phyloP scores from a whole-genome alignment of 2,329 filamentous ascomycete genomes.

The Xylariaceae sp. region DNA sequence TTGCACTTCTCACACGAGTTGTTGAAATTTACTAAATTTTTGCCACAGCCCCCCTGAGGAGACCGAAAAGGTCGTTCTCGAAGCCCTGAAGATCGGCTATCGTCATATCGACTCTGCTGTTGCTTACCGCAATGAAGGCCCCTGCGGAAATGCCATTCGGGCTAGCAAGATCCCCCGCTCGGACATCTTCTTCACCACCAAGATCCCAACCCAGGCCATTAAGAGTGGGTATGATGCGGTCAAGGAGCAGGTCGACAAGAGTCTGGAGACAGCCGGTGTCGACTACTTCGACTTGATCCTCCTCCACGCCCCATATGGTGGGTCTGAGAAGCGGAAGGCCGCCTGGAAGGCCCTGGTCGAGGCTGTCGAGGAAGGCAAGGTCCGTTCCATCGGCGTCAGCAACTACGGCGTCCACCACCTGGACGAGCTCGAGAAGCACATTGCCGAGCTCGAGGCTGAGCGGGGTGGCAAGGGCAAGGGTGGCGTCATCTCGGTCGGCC shows the following conservation, averaged over 20 bases:
- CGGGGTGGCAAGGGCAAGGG: constrained; percentile 58
- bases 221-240: constrained; percentile 55
- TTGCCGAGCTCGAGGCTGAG: constrained; percentile 55
- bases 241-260: constrained; percentile 57
- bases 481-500: constrained; percentile 74
- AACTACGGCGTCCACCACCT: constrained; percentile 62
- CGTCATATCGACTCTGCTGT: constrained; percentile 53
- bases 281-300: constrained; percentile 64
- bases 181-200: constrained; percentile 52
- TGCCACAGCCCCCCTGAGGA: constrained; percentile 31
- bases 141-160: constrained; percentile 41
- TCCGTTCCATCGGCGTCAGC: constrained; percentile 58
- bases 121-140: constrained; percentile 46
- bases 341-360: constrained; percentile 61
- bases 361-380: constrained; percentile 54
- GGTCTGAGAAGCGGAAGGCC: constrained; percentile 48
- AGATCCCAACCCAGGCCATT: constrained; percentile 38
- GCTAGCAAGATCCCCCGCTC: constrained; percentile 38
- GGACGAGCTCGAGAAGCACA: constrained; percentile 54
- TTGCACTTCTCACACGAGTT: not conserved
- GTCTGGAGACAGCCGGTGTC: constrained; percentile 56
- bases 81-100: constrained; percentile 48
- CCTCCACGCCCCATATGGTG: constrained; percentile 57
- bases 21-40: constrained; percentile 7
- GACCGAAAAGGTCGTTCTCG: constrained; percentile 35